Base-by-base conservation (phyloP, 441 rosid genomes). In the Jatropha multifida region DNA sequence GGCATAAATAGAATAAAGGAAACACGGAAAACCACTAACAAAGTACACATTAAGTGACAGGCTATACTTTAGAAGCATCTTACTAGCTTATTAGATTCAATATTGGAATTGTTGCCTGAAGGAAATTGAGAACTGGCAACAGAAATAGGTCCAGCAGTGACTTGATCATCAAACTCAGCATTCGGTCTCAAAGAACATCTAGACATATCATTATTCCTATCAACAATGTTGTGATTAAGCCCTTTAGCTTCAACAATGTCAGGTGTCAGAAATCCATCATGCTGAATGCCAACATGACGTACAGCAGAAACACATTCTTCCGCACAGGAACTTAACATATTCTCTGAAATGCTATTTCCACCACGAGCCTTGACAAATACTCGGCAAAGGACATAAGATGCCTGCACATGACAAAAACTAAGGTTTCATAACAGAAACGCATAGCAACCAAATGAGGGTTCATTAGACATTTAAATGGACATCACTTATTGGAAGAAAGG, bases 351-450 rank as follows among this genome's bases (percentile, higher is more conserved):
- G 55, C 82, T 73, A 71, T 77, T 84, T 72, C 76, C 81, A 59
- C 58, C 74, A 32, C n/a, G 76, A 74, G 87, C 78, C 74, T 84
- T 86, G 62, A 69, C 62, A 76, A 80, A 87, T 27, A 88, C 79
- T 63, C 88, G 86, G 65, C 91, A 90, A 11, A 84, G 78, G 3
- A 84, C 89, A 81, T 85, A 90, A 69, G 86, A 69, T 64, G 86
- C 85, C 95, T 89, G 83, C 83, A 80, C 23, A 65, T 13, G 38
- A 38, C 49, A 44, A 40, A 62, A 27, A 27, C 2, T 54, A 58
- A 81, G 52, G 32, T 73, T 20, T 40, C 10, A n/a, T 46, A 62
- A 69, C 67, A 41, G 40, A 42, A 41, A 70, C 58, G 71, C 1
- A 63, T 17, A 42, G 3, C 58, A 4, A 51, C 17, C 15, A 51